These are phyloP conservation scores for Xylogone sp. DNA, from an alignment of 2,329 filamentous ascomycete species.

Conservation along the genomic window DNA sequence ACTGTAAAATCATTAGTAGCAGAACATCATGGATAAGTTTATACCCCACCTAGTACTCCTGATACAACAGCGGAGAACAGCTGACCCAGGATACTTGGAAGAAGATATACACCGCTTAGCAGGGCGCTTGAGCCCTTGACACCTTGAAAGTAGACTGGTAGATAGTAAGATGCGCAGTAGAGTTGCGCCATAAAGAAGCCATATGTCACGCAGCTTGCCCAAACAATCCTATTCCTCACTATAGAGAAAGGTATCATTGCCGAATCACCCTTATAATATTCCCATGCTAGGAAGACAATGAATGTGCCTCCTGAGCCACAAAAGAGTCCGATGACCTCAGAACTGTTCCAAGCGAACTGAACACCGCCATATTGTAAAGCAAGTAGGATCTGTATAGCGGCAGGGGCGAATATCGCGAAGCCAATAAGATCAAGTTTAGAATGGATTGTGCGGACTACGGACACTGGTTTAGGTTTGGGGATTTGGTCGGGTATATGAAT, in stretches of 20 bases:
- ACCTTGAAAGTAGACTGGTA: constrained; percentile 23
- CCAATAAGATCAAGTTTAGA: constrained; percentile 29
- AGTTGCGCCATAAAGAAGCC: constrained; percentile 5
- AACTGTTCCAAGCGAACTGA: constrained; percentile 26
- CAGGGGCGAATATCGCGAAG: constrained; percentile 27
- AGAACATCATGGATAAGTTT: not conserved
- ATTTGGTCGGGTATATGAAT: constrained; percentile 26
- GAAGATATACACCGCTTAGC: constrained; percentile 15
- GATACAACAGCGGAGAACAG: constrained; percentile 9
- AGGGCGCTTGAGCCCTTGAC: constrained; percentile 13
- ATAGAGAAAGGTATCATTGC: constrained; percentile 23
- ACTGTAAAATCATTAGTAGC: constrained; percentile 8
- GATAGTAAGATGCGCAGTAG: not conserved
- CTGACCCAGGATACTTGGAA: constrained; percentile 13
- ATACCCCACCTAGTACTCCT: constrained; percentile 8
- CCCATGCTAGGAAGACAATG: constrained; percentile 19
- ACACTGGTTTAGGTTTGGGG: constrained; percentile 14
- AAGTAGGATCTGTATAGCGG: constrained; percentile 27
- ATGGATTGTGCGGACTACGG: not conserved
- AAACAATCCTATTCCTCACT: constrained; percentile 15
- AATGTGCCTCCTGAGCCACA: constrained; percentile 15
- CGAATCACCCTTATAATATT: constrained; percentile 17
- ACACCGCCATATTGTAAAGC: constrained; percentile 31
- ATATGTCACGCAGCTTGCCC: constrained; percentile 4
- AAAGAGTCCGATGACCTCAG: constrained; percentile 22